A percentile compares a stretch with the other conserved stretches of the same genome.
phyloP scores from a whole-genome alignment of 2,329 filamentous ascomycete species.

The Fusarium sp. region DNA sequence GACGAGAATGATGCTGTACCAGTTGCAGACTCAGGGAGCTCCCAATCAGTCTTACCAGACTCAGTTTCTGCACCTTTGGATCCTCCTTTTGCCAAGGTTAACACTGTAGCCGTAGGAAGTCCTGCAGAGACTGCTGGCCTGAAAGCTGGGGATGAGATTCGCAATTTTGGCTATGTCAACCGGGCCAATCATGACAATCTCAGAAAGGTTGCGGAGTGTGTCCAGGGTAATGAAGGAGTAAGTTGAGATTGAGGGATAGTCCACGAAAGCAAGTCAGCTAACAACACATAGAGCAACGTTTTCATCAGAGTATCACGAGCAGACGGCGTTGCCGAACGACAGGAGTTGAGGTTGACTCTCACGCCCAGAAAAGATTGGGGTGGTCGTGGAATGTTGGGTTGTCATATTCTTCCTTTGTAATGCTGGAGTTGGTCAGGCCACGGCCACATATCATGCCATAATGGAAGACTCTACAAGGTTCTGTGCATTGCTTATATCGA shows the following conservation, averaged over 20 bases:
- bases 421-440: neutral
- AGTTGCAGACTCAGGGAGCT: conserved; percentile 37
- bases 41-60: conserved; percentile 49
- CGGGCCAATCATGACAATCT: conserved; percentile 87
- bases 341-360: conserved; percentile 76
- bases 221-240: conserved; percentile 91
- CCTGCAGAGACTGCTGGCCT: conserved; percentile 87
- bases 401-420: conserved; percentile 85
- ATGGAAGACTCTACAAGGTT: neutral
- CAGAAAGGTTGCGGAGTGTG: conserved; percentile 86
- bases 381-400: conserved; percentile 88
- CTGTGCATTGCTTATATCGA: too few species aligned
- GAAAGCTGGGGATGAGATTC: conserved; percentile 81
- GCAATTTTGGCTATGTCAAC: conserved; percentile 86
- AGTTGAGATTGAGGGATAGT: conserved; percentile 53
- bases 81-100: conserved; percentile 84
- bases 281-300: conserved; percentile 69
- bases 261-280: conserved; percentile 34
- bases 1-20: conserved; percentile 59
- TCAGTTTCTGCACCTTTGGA: conserved; percentile 45
- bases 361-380: conserved; percentile 87
- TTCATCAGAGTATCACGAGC: conserved; percentile 73
- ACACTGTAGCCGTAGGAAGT: conserved; percentile 80
- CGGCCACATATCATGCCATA: neutral
- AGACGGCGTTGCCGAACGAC: conserved; percentile 54